Base-by-base conservation (phyloP, 2,329 filamentous ascomycete species). In the Diplodia intermedia region DNA sequence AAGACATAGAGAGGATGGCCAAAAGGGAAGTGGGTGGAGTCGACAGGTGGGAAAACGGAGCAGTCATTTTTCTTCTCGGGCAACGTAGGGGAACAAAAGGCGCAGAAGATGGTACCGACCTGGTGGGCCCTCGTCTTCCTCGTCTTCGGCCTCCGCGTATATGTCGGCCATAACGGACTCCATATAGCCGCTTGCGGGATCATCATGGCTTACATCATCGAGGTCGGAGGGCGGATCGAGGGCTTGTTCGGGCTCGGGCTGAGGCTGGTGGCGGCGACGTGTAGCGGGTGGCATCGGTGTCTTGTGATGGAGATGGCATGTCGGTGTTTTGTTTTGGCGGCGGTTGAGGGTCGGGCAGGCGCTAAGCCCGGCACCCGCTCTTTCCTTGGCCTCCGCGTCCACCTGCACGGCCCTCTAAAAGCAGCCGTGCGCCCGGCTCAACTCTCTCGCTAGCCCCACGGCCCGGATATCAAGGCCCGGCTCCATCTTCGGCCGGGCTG, bases 121-220 rank as follows among this genome's bases (percentile, higher is more conserved):
- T 54, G 55, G 65, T 18, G 54, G 40, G 18, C 70, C 69, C 33
- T 73, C 69, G 9, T 76, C 75, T 18, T 75, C 74, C 38, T 71
- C 75, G 26, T 73, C 70, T 4, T 70, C 74, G 18, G 73, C 75
- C 2, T 71, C 74, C 8, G 78, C 76, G 68, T 75, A 77, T 52
- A 74, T 69, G 7, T 70, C 68, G 60, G 31, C 67, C 56, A 67
- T 67, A 20, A 53, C 40, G 43, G 66, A 60, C 38, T 69, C 60
- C 49, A 63, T 23, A 14, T 68, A 62, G 40, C 57, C 66, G 43
- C 47, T 54, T 9, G 20, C 14, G 14, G 54, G 65, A 3, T 56
- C 57, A 23, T 62, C 66, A 20, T 53, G 33, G 29, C 56, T 68
- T 40, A 54, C 56, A 63, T 63, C 66, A 26, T 68, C 67, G n/a